Evolutionary conservation across 345 rosid genomes (phyloP).

Genomic region (Euphorbia lathyris): DNA sequence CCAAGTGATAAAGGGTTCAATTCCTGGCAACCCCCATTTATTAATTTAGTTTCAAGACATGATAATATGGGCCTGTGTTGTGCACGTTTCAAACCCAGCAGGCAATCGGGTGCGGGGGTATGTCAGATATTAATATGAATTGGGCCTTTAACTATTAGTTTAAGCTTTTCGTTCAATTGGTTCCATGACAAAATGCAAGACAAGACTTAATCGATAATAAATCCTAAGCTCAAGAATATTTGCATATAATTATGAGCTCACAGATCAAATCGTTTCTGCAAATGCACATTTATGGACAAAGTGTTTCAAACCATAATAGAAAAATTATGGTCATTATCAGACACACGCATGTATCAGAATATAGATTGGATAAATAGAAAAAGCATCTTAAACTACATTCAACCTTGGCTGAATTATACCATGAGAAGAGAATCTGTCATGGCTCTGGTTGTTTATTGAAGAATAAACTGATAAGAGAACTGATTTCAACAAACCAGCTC

Average conservation of each 20-base stretch:
- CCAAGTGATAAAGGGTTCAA: no score
- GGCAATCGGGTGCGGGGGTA: no score
- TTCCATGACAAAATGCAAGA: slow-evolving; percentile 5
- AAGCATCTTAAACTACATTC: not conserved
- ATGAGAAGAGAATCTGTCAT: slow-evolving; percentile 30
- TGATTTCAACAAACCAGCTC: slow-evolving; percentile 45
- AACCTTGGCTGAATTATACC: slow-evolving; percentile 29
- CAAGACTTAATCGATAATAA: not conserved
- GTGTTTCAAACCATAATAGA: not conserved
- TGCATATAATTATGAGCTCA: not conserved
- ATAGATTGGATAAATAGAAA: not conserved
- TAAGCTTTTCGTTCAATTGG: no score
- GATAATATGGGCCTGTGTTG: no score
- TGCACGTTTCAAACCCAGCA: no score
- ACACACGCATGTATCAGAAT: not conserved
- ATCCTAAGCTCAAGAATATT: not conserved
- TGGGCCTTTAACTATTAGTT: no score
- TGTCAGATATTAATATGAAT: no score
- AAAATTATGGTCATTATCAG: not conserved
- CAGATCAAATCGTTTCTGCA: not conserved
- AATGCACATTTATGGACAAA: not conserved
- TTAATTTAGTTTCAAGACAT: no score
- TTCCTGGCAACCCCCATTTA: no score
- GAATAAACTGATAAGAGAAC: slow-evolving; percentile 39
- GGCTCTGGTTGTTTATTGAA: slow-evolving; percentile 25